Evolutionary conservation across 148 eudicot genomes (phyloP).

Genomic region (Rhododendron henanense): DNA sequence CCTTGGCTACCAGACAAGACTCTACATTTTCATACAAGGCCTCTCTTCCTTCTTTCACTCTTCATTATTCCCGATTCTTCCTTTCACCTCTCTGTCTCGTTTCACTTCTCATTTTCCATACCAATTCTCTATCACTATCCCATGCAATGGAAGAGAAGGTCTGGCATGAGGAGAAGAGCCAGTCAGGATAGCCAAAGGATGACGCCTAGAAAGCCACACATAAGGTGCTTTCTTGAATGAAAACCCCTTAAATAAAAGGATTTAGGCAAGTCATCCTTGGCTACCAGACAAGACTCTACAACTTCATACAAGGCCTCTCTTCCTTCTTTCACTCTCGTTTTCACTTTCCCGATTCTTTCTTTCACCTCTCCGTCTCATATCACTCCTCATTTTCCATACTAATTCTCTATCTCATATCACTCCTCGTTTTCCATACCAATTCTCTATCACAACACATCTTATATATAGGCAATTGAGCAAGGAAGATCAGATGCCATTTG

Average conservation of each 20-base stretch:
- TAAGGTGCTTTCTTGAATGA: no score
- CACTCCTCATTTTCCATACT: not conserved
- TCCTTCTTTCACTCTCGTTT: not conserved
- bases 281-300: slow-evolving; percentile 10
- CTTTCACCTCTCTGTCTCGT: no score
- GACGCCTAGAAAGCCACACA: slow-evolving; percentile 1
- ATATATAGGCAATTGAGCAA: not conserved
- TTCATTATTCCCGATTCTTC: not conserved
- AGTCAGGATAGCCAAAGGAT: not conserved
- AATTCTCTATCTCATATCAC: not conserved
- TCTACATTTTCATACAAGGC: slow-evolving; percentile 14
- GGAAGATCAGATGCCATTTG: not conserved
- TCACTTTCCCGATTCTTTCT: not conserved
- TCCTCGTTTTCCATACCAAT: not conserved
- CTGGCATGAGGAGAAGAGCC: slow-evolving; percentile 12
- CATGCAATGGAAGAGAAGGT: not conserved
- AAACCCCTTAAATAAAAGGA: not conserved
- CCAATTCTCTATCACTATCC: not conserved
- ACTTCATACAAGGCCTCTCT: slow-evolving; percentile 16
- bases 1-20: slow-evolving; percentile 14
- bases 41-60: slow-evolving; percentile 9
- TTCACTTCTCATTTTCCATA: no score
- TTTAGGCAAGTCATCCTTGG: slow-evolving; percentile 20
- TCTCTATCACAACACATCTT: not conserved
- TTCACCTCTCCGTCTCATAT: not conserved